These are phyloP conservation scores for Deinandra increscens DNA, from an alignment of 129 eudicot genomes.

Conservation along the genomic window DNA sequence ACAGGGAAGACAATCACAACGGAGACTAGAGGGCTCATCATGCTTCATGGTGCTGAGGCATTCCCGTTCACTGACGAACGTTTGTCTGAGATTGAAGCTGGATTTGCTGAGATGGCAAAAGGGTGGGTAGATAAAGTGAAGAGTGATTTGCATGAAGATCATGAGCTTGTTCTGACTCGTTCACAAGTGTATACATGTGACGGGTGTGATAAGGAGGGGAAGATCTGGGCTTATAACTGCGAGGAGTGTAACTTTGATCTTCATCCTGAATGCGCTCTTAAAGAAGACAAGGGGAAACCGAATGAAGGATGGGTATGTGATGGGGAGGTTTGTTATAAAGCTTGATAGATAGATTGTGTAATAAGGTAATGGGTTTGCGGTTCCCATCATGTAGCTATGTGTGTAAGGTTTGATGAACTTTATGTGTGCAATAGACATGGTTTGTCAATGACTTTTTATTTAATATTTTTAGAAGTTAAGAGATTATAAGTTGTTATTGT, in stretches of 20 bases:
- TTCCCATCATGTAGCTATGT: too few species aligned
- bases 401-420: background rate
- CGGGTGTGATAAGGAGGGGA: constrained; percentile 58
- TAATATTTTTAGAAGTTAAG: too few species aligned
- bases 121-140: constrained; percentile 73
- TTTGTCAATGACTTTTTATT: background rate
- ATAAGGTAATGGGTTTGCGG: background rate
- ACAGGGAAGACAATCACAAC: constrained; percentile 67
- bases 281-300: constrained; percentile 28
- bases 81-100: constrained; percentile 59
- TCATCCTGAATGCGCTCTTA: constrained; percentile 71
- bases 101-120: constrained; percentile 63
- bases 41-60: constrained; percentile 68
- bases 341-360: constrained; percentile 17
- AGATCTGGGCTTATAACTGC: constrained; percentile 57
- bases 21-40: constrained; percentile 61
- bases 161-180: constrained; percentile 65
- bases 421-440: background rate
- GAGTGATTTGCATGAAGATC: constrained; percentile 52
- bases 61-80: constrained; percentile 79
- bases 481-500: too few species aligned
- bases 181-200: constrained; percentile 48
- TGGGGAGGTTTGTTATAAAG: constrained; percentile 65
- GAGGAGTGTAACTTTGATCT: constrained; percentile 72
- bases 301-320: constrained; percentile 72